phyloP scores from a whole-genome alignment of 768 basidiomycete genomes.

The Gloeophyllum trabeum region DNA sequence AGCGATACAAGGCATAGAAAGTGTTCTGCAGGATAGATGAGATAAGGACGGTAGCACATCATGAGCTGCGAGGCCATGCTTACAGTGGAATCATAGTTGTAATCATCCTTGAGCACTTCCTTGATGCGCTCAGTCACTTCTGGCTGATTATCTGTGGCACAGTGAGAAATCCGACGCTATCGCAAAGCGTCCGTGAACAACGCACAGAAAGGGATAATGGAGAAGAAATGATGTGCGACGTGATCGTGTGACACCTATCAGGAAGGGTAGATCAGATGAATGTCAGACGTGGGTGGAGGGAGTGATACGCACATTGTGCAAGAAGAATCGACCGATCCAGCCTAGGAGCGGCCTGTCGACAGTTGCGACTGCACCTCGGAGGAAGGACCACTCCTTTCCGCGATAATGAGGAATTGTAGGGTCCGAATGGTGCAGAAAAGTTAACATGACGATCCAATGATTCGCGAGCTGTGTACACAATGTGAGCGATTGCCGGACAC shows the following conservation, averaged over 20 bases:
- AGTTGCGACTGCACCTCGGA: constrained; percentile 17
- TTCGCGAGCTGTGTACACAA: constrained; percentile 3
- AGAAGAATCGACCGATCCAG: constrained; percentile 20
- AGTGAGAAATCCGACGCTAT: not conserved
- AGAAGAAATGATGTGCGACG: constrained; percentile 53
- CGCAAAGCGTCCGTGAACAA: constrained; percentile 9
- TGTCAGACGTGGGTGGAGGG: constrained; percentile 1
- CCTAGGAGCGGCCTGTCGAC: constrained; percentile 19
- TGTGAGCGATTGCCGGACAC: not conserved
- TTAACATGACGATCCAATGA: constrained; percentile 17
- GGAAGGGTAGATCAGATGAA: not conserved
- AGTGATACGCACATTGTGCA: constrained; percentile 15
- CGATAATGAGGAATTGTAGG: constrained; percentile 14
- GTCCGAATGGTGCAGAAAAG: constrained; percentile 16
- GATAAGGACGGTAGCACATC: not conserved
- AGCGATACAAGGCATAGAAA: constrained; percentile 47
- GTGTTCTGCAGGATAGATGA: constrained; percentile 26
- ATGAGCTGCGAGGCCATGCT: constrained; percentile 7
- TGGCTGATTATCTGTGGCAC: constrained; percentile 41
- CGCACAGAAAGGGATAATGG: constrained; percentile 47
- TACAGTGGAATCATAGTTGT: constrained; percentile 53
- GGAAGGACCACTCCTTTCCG: constrained; percentile 7
- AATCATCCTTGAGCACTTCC: constrained; percentile 40
- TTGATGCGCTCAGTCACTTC: constrained; percentile 43
- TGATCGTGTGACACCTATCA: constrained; percentile 29